Evolutionary conservation across 75 land plant species (phyloP).

Genomic region (Cryptomeria japonica): DNA sequence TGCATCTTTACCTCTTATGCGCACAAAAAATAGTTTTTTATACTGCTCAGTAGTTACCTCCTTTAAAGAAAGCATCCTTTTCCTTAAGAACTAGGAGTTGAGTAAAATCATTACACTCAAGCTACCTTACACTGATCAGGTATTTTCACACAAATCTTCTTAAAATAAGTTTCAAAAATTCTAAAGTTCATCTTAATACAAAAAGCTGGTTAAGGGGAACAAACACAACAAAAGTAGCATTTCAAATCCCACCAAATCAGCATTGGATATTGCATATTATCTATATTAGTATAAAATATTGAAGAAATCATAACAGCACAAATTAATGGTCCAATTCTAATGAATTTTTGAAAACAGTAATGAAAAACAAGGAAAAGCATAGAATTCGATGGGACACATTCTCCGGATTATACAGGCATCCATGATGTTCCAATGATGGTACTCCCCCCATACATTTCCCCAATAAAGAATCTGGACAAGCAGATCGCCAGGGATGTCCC

Average conservation of each 20-base stretch:
- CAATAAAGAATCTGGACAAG: too few species aligned
- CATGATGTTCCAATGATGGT: too few species aligned
- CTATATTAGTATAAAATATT: neutral
- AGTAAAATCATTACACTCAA: neutral
- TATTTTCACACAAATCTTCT: too few species aligned
- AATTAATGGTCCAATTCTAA: neutral
- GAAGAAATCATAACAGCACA: neutral
- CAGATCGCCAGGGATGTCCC: too few species aligned
- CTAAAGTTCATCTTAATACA: neutral
- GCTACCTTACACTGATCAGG: neutral
- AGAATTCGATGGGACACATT: too few species aligned
- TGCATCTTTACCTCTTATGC: neutral
- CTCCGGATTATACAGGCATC: too few species aligned
- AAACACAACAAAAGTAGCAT: neutral
- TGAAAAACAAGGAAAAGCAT: neutral
- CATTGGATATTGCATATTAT: neutral
- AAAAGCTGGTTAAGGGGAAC: neutral
- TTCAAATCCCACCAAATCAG: neutral
- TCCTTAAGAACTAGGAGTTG: neutral
- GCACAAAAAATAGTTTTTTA: neutral
- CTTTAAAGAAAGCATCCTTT: neutral
- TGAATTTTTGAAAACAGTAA: neutral
- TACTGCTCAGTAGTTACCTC: neutral
- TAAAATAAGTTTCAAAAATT: neutral
- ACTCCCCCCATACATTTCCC: too few species aligned